These are phyloP conservation scores for Cutaneotrichosporon mucoides DNA, from an alignment of 1,284 basidiomycete genomes.

Conservation along the genomic window DNA sequence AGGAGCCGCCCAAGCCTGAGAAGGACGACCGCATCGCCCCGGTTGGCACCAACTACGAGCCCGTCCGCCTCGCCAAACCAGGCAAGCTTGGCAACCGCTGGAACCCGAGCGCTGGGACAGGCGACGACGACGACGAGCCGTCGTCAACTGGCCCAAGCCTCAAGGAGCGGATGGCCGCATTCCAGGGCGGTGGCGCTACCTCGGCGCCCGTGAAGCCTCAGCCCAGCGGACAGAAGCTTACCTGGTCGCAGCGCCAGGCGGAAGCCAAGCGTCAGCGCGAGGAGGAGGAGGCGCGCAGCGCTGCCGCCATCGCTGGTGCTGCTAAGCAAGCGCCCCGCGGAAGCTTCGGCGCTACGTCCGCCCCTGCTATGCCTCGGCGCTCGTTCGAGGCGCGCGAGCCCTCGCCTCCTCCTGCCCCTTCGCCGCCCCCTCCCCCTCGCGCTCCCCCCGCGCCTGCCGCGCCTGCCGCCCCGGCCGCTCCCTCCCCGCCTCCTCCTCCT, in stretches of 20 bases:
- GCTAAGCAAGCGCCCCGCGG: slow-evolving; percentile 17
- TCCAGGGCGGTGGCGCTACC: slow-evolving; percentile 29
- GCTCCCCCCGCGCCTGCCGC: slow-evolving; percentile 21
- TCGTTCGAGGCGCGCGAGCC: slow-evolving; percentile 17
- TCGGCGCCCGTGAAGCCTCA: slow-evolving; percentile 16
- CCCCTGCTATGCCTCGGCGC: slow-evolving; percentile 12
- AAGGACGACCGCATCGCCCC: slow-evolving; percentile 76
- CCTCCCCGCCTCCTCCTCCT: slow-evolving; percentile 41
- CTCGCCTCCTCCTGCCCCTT: slow-evolving; percentile 32
- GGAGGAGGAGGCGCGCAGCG: slow-evolving; percentile 70
- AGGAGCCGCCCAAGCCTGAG: slow-evolving; percentile 58
- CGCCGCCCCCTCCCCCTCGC: slow-evolving; percentile 14
- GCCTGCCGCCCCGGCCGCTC: slow-evolving; percentile 29
- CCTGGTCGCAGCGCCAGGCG: slow-evolving; percentile 86
- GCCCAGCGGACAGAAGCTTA: slow-evolving; percentile 63
- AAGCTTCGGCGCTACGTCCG: slow-evolving; percentile 11
- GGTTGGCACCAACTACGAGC: slow-evolving; percentile 79
- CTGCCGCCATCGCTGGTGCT: slow-evolving; percentile 52
- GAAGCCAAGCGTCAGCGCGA: slow-evolving; percentile 75
- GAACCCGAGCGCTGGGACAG: slow-evolving; percentile 50
- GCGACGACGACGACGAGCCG: slow-evolving; percentile 36
- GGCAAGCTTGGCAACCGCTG: slow-evolving; percentile 78
- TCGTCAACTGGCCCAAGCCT: slow-evolving; percentile 25
- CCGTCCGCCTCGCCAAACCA: slow-evolving; percentile 75
- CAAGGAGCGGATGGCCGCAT: slow-evolving; percentile 44